These are phyloP conservation scores for Phycomyces blakesleeanus DNA, from an alignment of 192 early-diverging fungal genomes.

Conservation along the genomic window DNA sequence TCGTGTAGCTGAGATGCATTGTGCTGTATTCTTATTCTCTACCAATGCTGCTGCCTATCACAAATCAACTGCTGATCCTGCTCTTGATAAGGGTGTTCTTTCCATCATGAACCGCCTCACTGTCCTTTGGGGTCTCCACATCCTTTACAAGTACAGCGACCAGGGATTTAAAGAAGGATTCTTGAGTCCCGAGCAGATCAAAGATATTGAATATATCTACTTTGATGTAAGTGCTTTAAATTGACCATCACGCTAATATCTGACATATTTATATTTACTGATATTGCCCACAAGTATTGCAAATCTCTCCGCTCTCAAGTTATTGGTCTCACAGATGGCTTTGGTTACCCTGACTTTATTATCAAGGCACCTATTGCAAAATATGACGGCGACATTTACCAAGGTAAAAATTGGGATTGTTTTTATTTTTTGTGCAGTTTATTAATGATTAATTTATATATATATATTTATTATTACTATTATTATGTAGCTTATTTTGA, in stretches of 20 bases:
- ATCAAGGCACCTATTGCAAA: conserved; percentile 56
- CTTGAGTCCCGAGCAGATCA: conserved; percentile 41
- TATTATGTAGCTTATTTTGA: conserved; percentile 34
- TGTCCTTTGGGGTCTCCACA: conserved; percentile 41
- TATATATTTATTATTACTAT: too few relatives aligned
- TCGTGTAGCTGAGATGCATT: conserved; percentile 34
- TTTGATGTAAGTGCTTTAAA: conserved; percentile 10
- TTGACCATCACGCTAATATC: too few relatives aligned
- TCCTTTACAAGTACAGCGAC: conserved; percentile 38
- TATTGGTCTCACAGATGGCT: conserved; percentile 52
- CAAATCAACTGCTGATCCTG: neutral
- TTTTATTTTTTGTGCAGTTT: too few relatives aligned
- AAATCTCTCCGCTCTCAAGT: conserved; percentile 41
- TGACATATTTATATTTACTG: neutral
- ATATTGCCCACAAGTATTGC: neutral
- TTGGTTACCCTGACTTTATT: conserved; percentile 52
- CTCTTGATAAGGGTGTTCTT: conserved; percentile 16
- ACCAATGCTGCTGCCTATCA: conserved; percentile 7
- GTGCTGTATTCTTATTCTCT: conserved; percentile 19
- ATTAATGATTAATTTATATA: too few relatives aligned
- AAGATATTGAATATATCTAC: conserved; percentile 35
- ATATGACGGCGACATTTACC: conserved; percentile 57
- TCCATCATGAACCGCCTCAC: conserved; percentile 40
- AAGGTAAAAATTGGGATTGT: conserved; percentile 30
- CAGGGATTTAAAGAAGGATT: conserved; percentile 49